Evolutionary conservation across 2,329 filamentous ascomycete species (phyloP).

Genomic region (Colletotrichum orbiculare): DNA sequence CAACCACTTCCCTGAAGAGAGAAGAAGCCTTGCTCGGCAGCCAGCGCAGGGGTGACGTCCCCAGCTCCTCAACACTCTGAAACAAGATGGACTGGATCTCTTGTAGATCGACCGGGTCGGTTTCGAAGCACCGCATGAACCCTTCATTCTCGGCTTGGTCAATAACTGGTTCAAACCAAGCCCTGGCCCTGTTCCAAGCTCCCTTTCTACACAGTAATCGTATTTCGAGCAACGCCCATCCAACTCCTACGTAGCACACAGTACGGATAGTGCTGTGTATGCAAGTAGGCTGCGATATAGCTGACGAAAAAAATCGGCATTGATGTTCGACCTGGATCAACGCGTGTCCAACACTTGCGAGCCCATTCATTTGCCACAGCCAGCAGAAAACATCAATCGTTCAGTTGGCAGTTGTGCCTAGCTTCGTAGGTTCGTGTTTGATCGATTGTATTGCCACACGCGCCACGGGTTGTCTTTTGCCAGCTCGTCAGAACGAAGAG

Average conservation of each 20-base stretch:
- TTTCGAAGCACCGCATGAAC: slow-evolving; percentile 34
- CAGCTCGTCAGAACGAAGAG: not conserved
- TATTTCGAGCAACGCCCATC: not conserved
- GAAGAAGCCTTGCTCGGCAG: slow-evolving; percentile 6
- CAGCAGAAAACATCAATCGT: too few relatives aligned
- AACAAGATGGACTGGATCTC: slow-evolving; percentile 35
- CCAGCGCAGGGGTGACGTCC: slow-evolving; percentile 18
- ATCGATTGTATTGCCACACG: not conserved
- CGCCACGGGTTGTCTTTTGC: slow-evolving; percentile 5
- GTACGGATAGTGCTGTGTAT: too few relatives aligned
- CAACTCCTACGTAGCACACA: too few relatives aligned
- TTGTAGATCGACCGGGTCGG: slow-evolving; percentile 35
- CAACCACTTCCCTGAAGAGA: not conserved
- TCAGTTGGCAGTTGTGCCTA: too few relatives aligned
- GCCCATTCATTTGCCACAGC: too few relatives aligned
- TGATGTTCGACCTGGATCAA: too few relatives aligned
- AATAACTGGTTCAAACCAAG: slow-evolving; percentile 21
- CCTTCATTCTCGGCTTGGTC: slow-evolving; percentile 4
- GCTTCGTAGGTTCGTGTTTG: too few relatives aligned
- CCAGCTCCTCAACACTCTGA: slow-evolving; percentile 35
- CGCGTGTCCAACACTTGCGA: too few relatives aligned
- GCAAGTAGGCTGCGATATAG: too few relatives aligned
- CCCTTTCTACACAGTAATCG: slow-evolving; percentile 11
- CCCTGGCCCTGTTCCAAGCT: slow-evolving; percentile 20
- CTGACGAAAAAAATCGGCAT: too few relatives aligned